Conservation (phyloP, 176 grass and related monocot genomes). For the Phragmites australis region DNA sequence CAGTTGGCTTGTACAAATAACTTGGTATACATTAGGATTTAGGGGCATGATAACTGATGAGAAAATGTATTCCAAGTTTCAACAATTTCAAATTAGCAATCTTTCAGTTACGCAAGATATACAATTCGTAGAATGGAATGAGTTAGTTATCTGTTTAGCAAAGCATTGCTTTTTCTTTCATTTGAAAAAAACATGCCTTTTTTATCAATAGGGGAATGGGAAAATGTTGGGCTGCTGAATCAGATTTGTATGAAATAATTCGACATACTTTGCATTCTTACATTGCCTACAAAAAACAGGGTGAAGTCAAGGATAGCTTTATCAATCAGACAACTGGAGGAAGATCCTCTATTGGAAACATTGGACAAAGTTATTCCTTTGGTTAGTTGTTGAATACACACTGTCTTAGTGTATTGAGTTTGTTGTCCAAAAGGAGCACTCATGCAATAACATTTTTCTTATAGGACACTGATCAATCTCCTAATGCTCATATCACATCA, state of each 20-base stretch:
- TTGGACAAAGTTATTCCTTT: slow-evolving; percentile 93
- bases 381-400: slow-evolving; percentile 38
- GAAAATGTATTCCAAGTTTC: neutral
- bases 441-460: slow-evolving; percentile 4
- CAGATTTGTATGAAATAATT: neutral
- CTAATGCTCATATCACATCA: slow-evolving; percentile 28
- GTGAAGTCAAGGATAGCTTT: slow-evolving; percentile 80
- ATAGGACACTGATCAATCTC: slow-evolving; percentile 55
- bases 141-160: neutral
- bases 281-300: slow-evolving; percentile 43
- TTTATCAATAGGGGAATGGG: neutral
- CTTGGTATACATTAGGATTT: neutral
- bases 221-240: neutral
- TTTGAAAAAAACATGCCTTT: neutral
- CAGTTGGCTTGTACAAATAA: neutral
- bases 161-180: neutral
- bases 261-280: neutral
- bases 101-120: neutral
- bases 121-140: slow-evolving; percentile 1
- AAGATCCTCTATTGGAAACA: slow-evolving; percentile 88
- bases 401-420: neutral
- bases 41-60: neutral
- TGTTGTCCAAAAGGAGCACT: neutral
- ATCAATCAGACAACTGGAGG: slow-evolving; percentile 91
- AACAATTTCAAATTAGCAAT: neutral